Evolutionary conservation across 2,329 filamentous ascomycete species (phyloP).

Genomic region (Paecilomyces sp.): DNA sequence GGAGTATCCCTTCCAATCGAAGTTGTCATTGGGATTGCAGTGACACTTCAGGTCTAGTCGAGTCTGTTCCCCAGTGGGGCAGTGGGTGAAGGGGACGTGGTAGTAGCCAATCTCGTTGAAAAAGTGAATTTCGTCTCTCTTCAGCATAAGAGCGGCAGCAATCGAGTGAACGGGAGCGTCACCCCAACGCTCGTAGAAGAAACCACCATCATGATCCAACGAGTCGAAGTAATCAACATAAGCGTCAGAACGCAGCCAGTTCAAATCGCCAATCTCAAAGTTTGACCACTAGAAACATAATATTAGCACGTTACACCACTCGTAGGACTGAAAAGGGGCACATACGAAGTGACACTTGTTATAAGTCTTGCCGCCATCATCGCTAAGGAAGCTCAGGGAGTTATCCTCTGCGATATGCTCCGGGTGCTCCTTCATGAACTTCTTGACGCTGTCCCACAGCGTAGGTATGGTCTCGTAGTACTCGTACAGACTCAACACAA

Average conservation of each 20-base stretch:
- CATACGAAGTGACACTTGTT: slow-evolving; percentile 96
- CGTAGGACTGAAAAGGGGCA: slow-evolving; percentile 12
- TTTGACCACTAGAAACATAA: slow-evolving; percentile 73
- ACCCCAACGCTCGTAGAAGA: slow-evolving; percentile 99
- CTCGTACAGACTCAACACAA: slow-evolving; percentile 90
- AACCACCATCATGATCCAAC: slow-evolving; percentile 85
- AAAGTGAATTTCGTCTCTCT: slow-evolving; percentile 94
- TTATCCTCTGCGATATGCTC: slow-evolving; percentile 81
- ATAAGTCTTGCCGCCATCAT: slow-evolving; percentile 85
- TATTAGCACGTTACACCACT: neutral
- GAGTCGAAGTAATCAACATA: slow-evolving; percentile 88
- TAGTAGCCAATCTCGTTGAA: slow-evolving; percentile 99
- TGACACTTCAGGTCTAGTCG: slow-evolving; percentile 82
- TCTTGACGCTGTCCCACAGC: slow-evolving; percentile 90
- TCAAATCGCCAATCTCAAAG: slow-evolving; percentile 90
- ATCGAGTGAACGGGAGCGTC: slow-evolving; percentile 99
- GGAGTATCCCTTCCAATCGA: slow-evolving; percentile 98
- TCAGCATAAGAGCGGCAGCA: slow-evolving; percentile 75
- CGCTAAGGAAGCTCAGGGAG: slow-evolving; percentile 83
- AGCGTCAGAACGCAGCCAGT: slow-evolving; percentile 83
- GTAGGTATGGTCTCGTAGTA: slow-evolving; percentile 95
- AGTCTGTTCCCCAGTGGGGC: slow-evolving; percentile 81
- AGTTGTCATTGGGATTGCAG: slow-evolving; percentile 94
- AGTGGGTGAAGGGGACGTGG: slow-evolving; percentile 96
- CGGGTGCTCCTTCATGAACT: slow-evolving; percentile 84